A percentile compares a stretch with the other conserved stretches of the same genome.
phyloP scores from a whole-genome alignment of 1,139 yeast genomes.

The Yamadazyma friedrichii region DNA sequence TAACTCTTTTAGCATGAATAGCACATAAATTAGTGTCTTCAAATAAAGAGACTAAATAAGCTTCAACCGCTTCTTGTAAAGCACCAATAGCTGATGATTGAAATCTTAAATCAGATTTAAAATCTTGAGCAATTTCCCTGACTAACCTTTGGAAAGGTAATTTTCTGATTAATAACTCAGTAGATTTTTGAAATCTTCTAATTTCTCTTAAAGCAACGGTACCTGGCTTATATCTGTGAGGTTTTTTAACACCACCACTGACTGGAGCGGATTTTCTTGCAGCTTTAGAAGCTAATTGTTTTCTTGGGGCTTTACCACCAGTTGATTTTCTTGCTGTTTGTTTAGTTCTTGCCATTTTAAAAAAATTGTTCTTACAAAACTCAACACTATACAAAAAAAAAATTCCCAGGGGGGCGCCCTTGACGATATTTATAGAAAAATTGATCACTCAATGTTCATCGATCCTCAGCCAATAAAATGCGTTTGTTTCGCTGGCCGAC shows the following conservation, averaged over 20 bases:
- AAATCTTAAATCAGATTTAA: conserved; percentile 52
- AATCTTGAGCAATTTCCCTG: conserved; percentile 50
- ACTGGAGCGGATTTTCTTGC: conserved; percentile 56
- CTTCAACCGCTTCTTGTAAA: conserved; percentile 54
- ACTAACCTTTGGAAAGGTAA: conserved; percentile 52
- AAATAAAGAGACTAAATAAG: conserved; percentile 50
- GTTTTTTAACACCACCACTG: conserved; percentile 52
- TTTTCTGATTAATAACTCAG: conserved; percentile 52
- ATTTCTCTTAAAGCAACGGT: conserved; percentile 56
- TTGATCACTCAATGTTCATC: too few species aligned
- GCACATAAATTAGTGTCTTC: conserved; percentile 57
- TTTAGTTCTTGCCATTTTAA: conserved; percentile 49
- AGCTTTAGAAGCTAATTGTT: conserved; percentile 53
- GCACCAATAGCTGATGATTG: conserved; percentile 54
- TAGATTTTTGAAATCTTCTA: conserved; percentile 53
- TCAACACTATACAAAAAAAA: not conserved
- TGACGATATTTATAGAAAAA: conserved; percentile 3
- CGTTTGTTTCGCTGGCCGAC: too few species aligned
- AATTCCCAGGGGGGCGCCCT: conserved; percentile 2
- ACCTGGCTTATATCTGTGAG: conserved; percentile 58
- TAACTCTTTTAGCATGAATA: conserved; percentile 54
- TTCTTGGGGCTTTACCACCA: conserved; percentile 57
- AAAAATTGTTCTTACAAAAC: not conserved
- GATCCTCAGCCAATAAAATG: too few species aligned
- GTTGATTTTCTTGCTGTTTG: conserved; percentile 56